Percentiles rank a stretch among this genome's conserved stretches.
Evolutionary conservation across 2,329 filamentous ascomycete species (phyloP).

Genomic region (Monosporascus sp.): DNA sequence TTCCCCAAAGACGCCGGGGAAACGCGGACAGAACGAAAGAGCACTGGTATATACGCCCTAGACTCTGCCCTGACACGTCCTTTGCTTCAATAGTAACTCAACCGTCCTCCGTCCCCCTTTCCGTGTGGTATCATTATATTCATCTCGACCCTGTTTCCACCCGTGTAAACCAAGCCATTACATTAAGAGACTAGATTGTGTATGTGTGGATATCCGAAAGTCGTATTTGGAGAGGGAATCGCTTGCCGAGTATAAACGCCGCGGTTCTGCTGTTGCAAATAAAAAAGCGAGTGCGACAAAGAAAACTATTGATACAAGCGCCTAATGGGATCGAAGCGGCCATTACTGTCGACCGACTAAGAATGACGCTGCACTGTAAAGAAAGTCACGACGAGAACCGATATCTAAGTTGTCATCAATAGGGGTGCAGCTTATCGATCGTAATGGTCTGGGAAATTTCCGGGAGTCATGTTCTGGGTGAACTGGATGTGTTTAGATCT

Average conservation of each 20-base stretch:
- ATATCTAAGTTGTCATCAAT: not conserved
- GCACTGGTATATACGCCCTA: too few species aligned
- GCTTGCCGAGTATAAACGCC: not conserved
- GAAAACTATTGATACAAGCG: not conserved
- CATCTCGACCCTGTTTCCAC: not conserved
- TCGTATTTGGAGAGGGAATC: not conserved
- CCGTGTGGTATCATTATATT: not conserved
- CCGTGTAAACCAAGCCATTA: not conserved
- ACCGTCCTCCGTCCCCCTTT: not conserved
- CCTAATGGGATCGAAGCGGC: not conserved
- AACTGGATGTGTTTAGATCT: conserved; percentile 40
- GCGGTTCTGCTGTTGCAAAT: not conserved
- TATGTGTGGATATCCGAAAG: not conserved
- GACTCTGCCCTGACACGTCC: too few species aligned
- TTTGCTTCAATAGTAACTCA: not conserved
- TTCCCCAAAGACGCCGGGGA: too few species aligned
- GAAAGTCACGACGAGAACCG: not conserved
- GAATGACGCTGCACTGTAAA: not conserved
- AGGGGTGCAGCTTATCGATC: conserved; percentile 8
- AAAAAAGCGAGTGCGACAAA: not conserved
- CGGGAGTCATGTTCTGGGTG: conserved; percentile 39
- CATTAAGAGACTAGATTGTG: not conserved
- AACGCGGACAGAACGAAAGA: too few species aligned
- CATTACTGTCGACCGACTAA: not conserved
- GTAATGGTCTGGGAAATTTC: conserved; percentile 29